These are phyloP conservation scores for Escallonia herrerae DNA, from an alignment of 129 eudicot species.

Conservation along the genomic window DNA sequence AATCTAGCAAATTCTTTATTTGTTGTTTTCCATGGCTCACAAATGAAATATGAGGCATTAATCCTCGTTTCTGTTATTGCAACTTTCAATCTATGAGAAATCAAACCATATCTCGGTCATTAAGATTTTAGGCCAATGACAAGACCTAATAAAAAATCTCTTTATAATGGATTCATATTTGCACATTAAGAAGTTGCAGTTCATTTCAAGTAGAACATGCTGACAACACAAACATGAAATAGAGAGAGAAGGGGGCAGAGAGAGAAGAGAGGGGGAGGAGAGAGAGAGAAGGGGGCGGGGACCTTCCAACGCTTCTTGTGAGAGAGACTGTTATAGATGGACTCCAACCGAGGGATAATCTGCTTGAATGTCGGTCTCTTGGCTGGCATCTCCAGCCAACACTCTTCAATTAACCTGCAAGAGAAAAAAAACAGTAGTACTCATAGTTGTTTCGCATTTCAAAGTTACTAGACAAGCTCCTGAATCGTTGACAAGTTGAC, in stretches of 20 bases:
- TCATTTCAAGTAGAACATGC: neutral
- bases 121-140: neutral
- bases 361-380: conserved; percentile 82
- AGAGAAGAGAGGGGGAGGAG: too few relatives aligned
- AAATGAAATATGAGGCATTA: neutral
- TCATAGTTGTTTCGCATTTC: neutral
- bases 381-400: conserved; percentile 81
- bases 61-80: neutral
- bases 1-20: too few relatives aligned
- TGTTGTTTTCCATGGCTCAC: neutral
- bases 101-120: too few relatives aligned
- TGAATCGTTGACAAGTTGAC: too few relatives aligned
- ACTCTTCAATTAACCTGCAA: conserved; percentile 70
- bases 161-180: too few relatives aligned
- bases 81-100: neutral
- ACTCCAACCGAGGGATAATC: conserved; percentile 65
- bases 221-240: neutral
- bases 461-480: too few relatives aligned
- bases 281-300: too few relatives aligned
- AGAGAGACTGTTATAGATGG: conserved; percentile 36
- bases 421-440: neutral
- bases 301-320: conserved; percentile 65
- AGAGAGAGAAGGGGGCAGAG: neutral
- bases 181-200: neutral
- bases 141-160: neutral